Evolutionary conservation across 2,329 filamentous ascomycete species (phyloP).

Genomic region (Aureobasidium sp.): DNA sequence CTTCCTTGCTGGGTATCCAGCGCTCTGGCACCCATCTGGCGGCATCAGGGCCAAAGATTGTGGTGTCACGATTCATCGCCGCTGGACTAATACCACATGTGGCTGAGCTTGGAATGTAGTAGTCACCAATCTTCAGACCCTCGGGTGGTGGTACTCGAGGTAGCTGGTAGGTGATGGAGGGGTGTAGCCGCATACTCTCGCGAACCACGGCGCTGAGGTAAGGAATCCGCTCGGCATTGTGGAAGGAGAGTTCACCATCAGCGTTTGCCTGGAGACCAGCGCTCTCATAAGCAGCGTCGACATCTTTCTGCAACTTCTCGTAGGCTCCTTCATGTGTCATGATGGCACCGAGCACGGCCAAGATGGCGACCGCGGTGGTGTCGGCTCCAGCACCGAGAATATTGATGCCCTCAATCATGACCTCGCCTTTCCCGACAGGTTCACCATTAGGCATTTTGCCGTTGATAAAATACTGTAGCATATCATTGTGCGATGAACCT

Average conservation of each 20-base stretch:
- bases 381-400: constrained; percentile 20
- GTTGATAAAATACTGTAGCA: too few relatives aligned
- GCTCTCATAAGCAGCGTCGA: too few relatives aligned
- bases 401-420: too few relatives aligned
- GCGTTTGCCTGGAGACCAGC: too few relatives aligned
- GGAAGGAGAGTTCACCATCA: too few relatives aligned
- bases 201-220: constrained; percentile 13
- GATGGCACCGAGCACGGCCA: too few relatives aligned
- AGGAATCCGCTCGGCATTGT: too few relatives aligned
- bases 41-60: constrained; percentile 74
- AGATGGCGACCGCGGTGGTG: constrained; percentile 17
- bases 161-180: constrained; percentile 3
- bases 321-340: too few relatives aligned
- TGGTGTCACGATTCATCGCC: constrained; percentile 73
- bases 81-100: constrained; percentile 20
- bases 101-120: constrained; percentile 27
- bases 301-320: too few relatives aligned
- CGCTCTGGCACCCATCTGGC: constrained; percentile 74
- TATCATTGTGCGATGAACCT: too few relatives aligned
- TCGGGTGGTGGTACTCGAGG: constrained; percentile 34
- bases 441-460: too few relatives aligned
- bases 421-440: constrained; percentile 12
- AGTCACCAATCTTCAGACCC: constrained; percentile 18
- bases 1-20: too few relatives aligned
- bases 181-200: constrained; percentile 7